Base-by-base conservation (phyloP, 2,329 filamentous ascomycete genomes). In the Elsinoe fawcettii region DNA sequence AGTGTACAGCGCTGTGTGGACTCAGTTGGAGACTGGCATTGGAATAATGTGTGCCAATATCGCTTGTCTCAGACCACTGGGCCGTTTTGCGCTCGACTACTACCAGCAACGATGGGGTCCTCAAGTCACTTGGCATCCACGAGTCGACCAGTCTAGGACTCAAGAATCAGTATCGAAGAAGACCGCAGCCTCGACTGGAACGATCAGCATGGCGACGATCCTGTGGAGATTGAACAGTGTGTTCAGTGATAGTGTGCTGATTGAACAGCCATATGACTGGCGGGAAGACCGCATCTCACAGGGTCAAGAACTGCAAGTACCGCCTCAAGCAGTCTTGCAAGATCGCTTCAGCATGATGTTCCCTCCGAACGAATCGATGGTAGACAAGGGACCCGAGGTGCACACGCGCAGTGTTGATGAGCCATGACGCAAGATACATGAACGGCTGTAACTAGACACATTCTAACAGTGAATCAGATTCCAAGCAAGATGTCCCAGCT, bases 1-100 rank as follows among this genome's bases (percentile, higher is more conserved):
- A 32, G 59, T 69, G 14, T 39, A 39, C 34, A 53, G 49, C 25
- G 64, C 63, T 32, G 63, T 69, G 14, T 67, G 66, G 64, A 66
- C 66, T 7, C 65, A 64, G 34, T 57, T 66, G 22, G 70, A 72
- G 58, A 64, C 64, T 16, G 68, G 68, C 16, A 60, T 71, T 3
- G 68, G 67, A n/a, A 67, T 70, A 8, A 62, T 63, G 12, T 69
- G 69, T n/a, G 65, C 68, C 3, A 67, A 64, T 9, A 58, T 69
- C 3, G 65, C 67, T 2, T 67, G 69, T 3, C 60, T 71, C 8
- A 65, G 69, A 11, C 68, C 70, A 3, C 60, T 72, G 7, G 44
- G 44, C 18, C 44, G n/a, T 20, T 18, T 18, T 5, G 7, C 23
- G 2, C 7, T 32, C 11, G 23, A 49, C 44, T n/a, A 16, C 14